Conservation (phyloP, 2,329 filamentous ascomycete species). For the Fusarium torreyae region DNA sequence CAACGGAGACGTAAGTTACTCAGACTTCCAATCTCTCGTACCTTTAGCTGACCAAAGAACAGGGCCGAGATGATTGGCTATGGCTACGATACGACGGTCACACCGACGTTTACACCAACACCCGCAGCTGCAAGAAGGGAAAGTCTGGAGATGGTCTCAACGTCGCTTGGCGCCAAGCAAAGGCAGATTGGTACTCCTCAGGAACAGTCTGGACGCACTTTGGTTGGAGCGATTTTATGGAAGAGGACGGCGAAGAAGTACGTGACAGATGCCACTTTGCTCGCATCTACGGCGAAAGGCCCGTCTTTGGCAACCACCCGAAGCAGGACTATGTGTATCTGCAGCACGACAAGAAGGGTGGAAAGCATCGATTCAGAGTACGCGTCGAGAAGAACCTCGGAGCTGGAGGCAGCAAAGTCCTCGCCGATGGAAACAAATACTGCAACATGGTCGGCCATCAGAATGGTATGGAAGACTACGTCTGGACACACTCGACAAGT, state of each 20-base stretch:
- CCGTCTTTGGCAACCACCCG: neutral
- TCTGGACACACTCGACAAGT: neutral
- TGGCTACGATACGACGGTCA: neutral
- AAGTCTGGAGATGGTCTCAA: neutral
- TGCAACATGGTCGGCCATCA: conserved; percentile 32
- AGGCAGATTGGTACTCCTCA: neutral
- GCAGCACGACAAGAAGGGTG: neutral
- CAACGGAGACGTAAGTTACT: neutral
- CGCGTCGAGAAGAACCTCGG: conserved; percentile 8
- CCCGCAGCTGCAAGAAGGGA: neutral
- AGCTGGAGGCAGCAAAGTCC: conserved; percentile 1
- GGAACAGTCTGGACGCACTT: neutral
- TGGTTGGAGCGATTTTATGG: neutral
- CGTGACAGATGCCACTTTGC: neutral
- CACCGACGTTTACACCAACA: neutral
- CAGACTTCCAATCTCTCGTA: neutral
- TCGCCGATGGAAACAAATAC: conserved; percentile 12
- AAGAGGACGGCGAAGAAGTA: too few relatives aligned
- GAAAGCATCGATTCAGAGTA: neutral
- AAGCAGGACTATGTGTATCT: neutral
- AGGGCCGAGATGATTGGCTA: neutral
- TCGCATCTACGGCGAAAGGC: neutral
- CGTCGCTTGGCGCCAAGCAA: conserved; percentile 11
- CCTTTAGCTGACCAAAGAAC: neutral
- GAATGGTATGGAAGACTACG: conserved; percentile 25